phyloP scores from a whole-genome alignment of 768 basidiomycete species.

The Boletus insuetus region DNA sequence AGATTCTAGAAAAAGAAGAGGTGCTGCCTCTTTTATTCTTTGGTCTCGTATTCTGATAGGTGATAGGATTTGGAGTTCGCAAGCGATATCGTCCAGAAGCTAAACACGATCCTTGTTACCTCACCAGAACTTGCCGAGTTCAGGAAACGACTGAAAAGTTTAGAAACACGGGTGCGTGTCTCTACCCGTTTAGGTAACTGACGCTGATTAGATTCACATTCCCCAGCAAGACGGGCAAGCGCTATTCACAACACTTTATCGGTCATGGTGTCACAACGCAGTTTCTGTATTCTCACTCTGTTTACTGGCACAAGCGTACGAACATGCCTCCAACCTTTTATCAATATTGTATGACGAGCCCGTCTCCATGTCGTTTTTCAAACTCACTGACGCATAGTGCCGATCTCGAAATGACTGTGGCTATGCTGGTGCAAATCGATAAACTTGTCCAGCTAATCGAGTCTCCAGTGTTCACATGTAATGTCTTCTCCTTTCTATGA shows the following conservation, averaged over 20 bases:
- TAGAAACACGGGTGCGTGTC: conserved; percentile 80
- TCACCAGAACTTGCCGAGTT: conserved; percentile 96
- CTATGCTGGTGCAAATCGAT: conserved; percentile 92
- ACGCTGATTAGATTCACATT: background rate
- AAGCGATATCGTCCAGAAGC: conserved; percentile 94
- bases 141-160: conserved; percentile 84
- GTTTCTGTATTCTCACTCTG: conserved; percentile 96
- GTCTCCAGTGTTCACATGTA: conserved; percentile 97
- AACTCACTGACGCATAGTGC: conserved; percentile 51
- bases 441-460: conserved; percentile 98
- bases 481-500: conserved; percentile 20
- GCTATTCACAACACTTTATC: conserved; percentile 88
- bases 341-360: conserved; percentile 77
- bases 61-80: conserved; percentile 93
- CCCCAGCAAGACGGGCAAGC: conserved; percentile 91
- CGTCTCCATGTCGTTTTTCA: background rate
- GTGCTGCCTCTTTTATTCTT: conserved; percentile 39
- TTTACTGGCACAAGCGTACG: conserved; percentile 95
- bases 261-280: conserved; percentile 98
- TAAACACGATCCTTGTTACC: conserved; percentile 95
- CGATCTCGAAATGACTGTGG: conserved; percentile 94
- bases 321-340: conserved; percentile 94
- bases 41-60: background rate
- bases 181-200: background rate
- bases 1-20: conserved; percentile 97